phyloP scores from a whole-genome alignment of 305 asterid species.

The Salvia sclarea region DNA sequence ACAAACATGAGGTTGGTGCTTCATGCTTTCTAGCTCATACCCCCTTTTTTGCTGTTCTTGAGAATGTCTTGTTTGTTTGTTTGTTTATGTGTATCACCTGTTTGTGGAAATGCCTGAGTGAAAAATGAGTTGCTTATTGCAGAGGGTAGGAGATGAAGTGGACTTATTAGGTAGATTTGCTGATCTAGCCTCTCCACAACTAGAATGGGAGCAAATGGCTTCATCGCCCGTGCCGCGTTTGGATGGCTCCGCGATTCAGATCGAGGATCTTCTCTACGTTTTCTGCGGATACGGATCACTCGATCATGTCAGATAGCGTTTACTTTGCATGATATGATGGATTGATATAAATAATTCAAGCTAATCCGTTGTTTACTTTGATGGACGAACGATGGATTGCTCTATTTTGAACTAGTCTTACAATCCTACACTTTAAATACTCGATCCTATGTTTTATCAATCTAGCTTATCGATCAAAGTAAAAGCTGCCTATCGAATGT shows the following conservation, averaged over 20 bases:
- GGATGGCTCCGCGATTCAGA: conserved; percentile 76
- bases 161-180: conserved; percentile 59
- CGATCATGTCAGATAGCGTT: conserved; percentile 65
- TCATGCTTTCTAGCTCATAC: not conserved
- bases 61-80: not conserved
- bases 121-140: conserved; percentile 25
- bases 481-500: no score
- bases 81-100: conserved; percentile 5
- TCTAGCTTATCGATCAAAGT: no score
- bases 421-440: no score
- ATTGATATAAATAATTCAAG: no score
- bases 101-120: conserved; percentile 4
- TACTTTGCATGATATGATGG: no score
- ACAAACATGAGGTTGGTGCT: conserved; percentile 37
- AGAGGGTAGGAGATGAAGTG: conserved; percentile 40
- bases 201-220: conserved; percentile 82
- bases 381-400: no score
- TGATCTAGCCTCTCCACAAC: conserved; percentile 71
- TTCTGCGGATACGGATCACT: conserved; percentile 64
- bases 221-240: conserved; percentile 81
- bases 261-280: conserved; percentile 56
- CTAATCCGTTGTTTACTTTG: no score
- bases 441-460: no score
- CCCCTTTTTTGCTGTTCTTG: not conserved
- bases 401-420: no score